Conservation (phyloP, 164 flowering plant species). For the Hamamelis virginiana region DNA sequence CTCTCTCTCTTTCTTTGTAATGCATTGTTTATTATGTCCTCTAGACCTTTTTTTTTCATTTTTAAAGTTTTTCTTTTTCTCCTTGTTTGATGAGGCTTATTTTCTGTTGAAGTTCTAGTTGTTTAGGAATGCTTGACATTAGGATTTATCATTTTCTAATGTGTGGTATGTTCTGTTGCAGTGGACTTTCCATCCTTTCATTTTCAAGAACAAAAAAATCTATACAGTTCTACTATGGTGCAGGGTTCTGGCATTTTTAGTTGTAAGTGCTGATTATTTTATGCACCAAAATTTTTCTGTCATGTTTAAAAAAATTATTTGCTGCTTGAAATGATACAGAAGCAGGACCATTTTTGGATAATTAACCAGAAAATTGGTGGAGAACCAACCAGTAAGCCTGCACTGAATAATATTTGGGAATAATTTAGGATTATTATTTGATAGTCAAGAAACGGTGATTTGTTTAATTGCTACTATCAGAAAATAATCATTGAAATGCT, state of each 20-base stretch:
- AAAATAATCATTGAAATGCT: too few species aligned
- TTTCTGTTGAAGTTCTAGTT: background rate
- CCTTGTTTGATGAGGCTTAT: background rate
- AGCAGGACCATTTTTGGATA: too few species aligned
- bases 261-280: slow-evolving; percentile 57
- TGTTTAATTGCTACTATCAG: background rate
- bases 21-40: too few species aligned
- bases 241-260: slow-evolving; percentile 94
- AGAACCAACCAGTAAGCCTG: too few species aligned
- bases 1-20: too few species aligned
- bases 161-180: slow-evolving; percentile 41
- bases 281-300: background rate
- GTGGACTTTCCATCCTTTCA: slow-evolving; percentile 99
- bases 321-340: too few species aligned
- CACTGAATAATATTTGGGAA: too few species aligned
- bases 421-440: too few species aligned
- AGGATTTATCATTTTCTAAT: slow-evolving; percentile 1
- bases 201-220: slow-evolving; percentile 83
- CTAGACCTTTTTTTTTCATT: too few species aligned
- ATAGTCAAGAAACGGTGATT: too few species aligned
- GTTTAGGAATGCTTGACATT: background rate
- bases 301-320: background rate
- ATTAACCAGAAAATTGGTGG: too few species aligned
- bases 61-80: background rate
- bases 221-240: slow-evolving; percentile 96